These are phyloP conservation scores for Sordaria brevicollis DNA, from an alignment of 495 filamentous ascomycete species.

Conservation along the genomic window DNA sequence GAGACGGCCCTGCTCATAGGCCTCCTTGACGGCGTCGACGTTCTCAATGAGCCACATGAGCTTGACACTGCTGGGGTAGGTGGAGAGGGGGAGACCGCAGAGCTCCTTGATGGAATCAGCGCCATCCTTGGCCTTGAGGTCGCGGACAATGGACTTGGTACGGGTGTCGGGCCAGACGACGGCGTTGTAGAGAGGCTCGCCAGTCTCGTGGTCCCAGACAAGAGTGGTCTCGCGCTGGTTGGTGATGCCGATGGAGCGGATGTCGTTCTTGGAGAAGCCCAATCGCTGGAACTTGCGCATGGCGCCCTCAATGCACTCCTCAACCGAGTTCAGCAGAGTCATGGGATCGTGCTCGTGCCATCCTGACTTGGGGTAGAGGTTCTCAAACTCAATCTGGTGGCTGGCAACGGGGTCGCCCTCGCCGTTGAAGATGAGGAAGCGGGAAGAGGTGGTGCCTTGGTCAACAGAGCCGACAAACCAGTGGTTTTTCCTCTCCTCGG, in stretches of 20 bases:
- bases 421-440: constrained; percentile 85
- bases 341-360: constrained; percentile 92
- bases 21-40: constrained; percentile 57
- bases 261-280: constrained; percentile 60
- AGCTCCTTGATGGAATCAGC: constrained; percentile 62
- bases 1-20: constrained; percentile 70
- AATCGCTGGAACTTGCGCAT: constrained; percentile 59
- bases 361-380: constrained; percentile 79
- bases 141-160: constrained; percentile 68
- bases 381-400: constrained; percentile 87
- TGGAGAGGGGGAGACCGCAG: constrained; percentile 84
- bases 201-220: constrained; percentile 82
- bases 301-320: constrained; percentile 75
- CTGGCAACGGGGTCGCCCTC: constrained; percentile 69
- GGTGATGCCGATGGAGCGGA: constrained; percentile 84
- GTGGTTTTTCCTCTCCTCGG: constrained; percentile 16
- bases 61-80: constrained; percentile 88
- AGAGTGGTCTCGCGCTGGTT: constrained; percentile 92
- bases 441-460: constrained; percentile 85
- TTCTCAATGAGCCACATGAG: constrained; percentile 77
- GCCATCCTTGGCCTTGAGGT: constrained; percentile 55
- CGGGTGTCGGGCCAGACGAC: constrained; percentile 93
- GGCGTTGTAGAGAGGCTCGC: constrained; percentile 78
- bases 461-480: constrained; percentile 61
- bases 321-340: constrained; percentile 69